These are phyloP conservation scores for Solanum etuberosum DNA, from an alignment of 257 asterid species.

Conservation along the genomic window DNA sequence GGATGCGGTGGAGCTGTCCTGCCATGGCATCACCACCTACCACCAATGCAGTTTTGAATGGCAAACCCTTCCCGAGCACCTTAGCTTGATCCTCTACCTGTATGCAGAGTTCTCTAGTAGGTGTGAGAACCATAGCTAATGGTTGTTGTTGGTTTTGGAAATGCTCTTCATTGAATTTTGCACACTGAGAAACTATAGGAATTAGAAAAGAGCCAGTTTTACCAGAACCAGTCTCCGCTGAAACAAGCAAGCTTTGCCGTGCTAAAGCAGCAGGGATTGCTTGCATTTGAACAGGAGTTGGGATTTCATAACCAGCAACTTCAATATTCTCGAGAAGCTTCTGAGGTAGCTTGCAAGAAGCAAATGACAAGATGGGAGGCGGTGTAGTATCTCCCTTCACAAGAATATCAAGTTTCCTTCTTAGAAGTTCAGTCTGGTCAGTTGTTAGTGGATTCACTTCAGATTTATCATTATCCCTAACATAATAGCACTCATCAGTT, in stretches of 20 bases:
- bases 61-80: constrained; percentile 79
- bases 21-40: constrained; percentile 97
- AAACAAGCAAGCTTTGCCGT: constrained; percentile 68
- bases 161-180: constrained; percentile 18
- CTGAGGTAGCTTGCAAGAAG: constrained; percentile 60
- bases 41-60: constrained; percentile 82
- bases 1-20: constrained; percentile 65
- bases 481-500: constrained; percentile 63
- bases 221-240: constrained; percentile 95
- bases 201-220: constrained; percentile 80
- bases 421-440: constrained; percentile 34
- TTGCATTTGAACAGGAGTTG: constrained; percentile 95
- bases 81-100: constrained; percentile 96
- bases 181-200: constrained; percentile 54
- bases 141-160: constrained; percentile 41
- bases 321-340: constrained; percentile 72
- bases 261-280: constrained; percentile 71
- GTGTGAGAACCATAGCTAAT: constrained; percentile 65
- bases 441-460: constrained; percentile 10
- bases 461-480: constrained; percentile 36
- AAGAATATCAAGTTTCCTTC: constrained; percentile 54
- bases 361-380: constrained; percentile 59
- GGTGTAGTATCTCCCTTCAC: constrained; percentile 46
- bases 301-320: constrained; percentile 76
- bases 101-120: constrained; percentile 86